phyloP scores from a whole-genome alignment of 768 basidiomycete species.

The Agrocybe praecox region DNA sequence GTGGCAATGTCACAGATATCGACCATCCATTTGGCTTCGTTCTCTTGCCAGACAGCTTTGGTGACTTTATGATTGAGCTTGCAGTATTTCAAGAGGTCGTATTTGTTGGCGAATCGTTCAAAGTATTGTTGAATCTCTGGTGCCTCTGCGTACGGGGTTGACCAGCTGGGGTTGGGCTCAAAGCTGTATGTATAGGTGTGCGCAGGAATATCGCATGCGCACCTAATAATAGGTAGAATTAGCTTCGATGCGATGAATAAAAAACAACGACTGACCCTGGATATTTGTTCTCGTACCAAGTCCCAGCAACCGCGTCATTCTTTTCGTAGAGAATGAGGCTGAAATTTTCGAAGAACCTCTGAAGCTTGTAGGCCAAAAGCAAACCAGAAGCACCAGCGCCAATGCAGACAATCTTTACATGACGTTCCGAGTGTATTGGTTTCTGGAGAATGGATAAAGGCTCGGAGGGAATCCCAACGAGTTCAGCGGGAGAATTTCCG shows the following conservation, averaged over 20 bases:
- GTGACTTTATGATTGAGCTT: constrained; percentile 28
- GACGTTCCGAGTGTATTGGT: constrained; percentile 31
- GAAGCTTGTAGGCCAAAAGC: constrained; percentile 32
- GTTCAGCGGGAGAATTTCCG: no score
- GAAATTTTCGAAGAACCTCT: constrained; percentile 35
- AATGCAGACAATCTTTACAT: constrained; percentile 31
- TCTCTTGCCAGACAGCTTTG: constrained; percentile 28
- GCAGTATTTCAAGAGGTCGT: constrained; percentile 31
- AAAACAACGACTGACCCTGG: constrained; percentile 23
- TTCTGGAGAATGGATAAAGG: no score
- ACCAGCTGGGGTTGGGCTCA: constrained; percentile 34
- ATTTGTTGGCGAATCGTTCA: constrained; percentile 27
- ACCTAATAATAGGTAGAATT: neutral
- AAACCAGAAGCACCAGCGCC: constrained; percentile 38
- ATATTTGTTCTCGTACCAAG: constrained; percentile 39
- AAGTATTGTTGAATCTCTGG: constrained; percentile 33
- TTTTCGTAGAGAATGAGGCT: constrained; percentile 35
- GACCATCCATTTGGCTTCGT: constrained; percentile 27
- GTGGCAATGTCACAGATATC: constrained; percentile 22
- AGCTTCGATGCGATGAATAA: no score
- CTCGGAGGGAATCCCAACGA: no score
- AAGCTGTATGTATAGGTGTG: constrained; percentile 35
- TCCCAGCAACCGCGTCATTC: constrained; percentile 31
- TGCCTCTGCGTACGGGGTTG: constrained; percentile 30
- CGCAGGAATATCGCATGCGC: constrained; percentile 29